phyloP scores from a whole-genome alignment of 2,329 filamentous ascomycete genomes.

The Pestalotiopsis sp. region DNA sequence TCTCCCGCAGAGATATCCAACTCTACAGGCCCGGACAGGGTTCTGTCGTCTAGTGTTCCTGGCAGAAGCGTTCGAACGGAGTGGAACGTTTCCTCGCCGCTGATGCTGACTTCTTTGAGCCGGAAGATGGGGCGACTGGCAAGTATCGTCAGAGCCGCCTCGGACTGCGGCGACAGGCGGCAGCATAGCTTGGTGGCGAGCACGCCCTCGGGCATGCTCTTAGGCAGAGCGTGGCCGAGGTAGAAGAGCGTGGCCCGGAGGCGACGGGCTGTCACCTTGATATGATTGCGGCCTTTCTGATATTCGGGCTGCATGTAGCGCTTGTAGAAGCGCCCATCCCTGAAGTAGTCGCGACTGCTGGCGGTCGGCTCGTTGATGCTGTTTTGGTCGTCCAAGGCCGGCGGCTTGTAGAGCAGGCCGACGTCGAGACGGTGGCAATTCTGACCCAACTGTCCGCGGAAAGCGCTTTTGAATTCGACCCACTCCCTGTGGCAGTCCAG shows the following conservation, averaged over 20 bases:
- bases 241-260: not conserved
- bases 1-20: not conserved
- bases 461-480: too few relatives aligned
- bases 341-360: not conserved
- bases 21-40: not conserved
- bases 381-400: too few relatives aligned
- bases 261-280: not conserved
- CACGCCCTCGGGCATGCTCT: not conserved
- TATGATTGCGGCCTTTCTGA: not conserved
- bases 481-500: too few relatives aligned
- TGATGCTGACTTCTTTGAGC: not conserved
- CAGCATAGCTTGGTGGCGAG: not conserved
- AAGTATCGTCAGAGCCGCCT: not conserved
- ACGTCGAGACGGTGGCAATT: too few relatives aligned
- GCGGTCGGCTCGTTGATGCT: not conserved
- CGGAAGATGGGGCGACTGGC: not conserved
- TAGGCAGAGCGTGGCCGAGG: not conserved
- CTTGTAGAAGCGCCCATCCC: not conserved
- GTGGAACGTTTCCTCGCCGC: not conserved
- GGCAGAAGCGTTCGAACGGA: not conserved
- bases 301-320: not conserved
- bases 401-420: too few relatives aligned
- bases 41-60: not conserved
- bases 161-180: not conserved
- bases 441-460: too few relatives aligned